Evolutionary conservation across 1,284 basidiomycete genomes (phyloP).

Genomic region (Ceraceosorus guamensis): DNA sequence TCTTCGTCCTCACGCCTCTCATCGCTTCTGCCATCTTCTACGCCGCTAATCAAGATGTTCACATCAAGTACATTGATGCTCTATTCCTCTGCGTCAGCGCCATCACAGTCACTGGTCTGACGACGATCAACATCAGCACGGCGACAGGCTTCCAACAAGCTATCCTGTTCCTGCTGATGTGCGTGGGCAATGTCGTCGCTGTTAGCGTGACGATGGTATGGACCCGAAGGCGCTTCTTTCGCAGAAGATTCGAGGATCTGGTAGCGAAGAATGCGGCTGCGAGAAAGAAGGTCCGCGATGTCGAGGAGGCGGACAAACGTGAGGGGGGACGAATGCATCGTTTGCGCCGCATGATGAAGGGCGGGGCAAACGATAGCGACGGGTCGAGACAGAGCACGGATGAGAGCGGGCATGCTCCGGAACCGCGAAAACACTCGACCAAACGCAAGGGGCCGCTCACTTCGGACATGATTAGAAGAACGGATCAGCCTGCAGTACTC

Average conservation of each 20-base stretch:
- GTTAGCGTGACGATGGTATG: conserved; percentile 46
- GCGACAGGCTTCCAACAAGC: conserved; percentile 70
- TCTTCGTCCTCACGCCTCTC: conserved; percentile 67
- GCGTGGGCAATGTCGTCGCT: conserved; percentile 43
- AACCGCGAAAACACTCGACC: conserved; percentile 17
- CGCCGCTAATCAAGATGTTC: conserved; percentile 43
- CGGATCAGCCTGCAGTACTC: conserved; percentile 43
- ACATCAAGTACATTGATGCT: conserved; percentile 60
- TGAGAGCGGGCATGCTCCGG: conserved; percentile 10
- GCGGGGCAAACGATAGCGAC: conserved; percentile 4
- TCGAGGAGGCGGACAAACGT: conserved; percentile 39
- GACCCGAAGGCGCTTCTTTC: conserved; percentile 43
- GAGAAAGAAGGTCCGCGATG: conserved; percentile 38
- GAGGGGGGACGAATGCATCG: conserved; percentile 23
- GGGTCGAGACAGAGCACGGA: conserved; percentile 7
- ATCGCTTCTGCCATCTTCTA: conserved; percentile 64
- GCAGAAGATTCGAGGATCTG: conserved; percentile 30
- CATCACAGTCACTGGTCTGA: conserved; percentile 70
- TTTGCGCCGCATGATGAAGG: conserved; percentile 22
- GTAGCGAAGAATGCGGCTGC: conserved; percentile 26
- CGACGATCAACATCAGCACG: conserved; percentile 65
- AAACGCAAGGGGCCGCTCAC: conserved; percentile 31
- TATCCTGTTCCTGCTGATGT: conserved; percentile 53
- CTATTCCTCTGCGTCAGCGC: conserved; percentile 69
- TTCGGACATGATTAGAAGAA: conserved; percentile 44